These are phyloP conservation scores for Cupressus sempervirens DNA, from an alignment of 75 land plant genomes.

Conservation along the genomic window DNA sequence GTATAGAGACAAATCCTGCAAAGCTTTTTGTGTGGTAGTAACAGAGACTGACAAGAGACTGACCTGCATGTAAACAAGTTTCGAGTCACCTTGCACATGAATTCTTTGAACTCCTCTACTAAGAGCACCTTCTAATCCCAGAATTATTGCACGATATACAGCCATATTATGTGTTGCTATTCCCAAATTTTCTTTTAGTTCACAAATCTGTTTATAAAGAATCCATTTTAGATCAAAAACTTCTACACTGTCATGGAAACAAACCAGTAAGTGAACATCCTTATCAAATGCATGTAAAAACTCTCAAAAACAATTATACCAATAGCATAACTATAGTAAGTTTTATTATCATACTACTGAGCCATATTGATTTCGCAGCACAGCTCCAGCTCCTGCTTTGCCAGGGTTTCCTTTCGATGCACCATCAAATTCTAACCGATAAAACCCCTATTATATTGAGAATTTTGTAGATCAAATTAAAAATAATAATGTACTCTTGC, in stretches of 20 bases:
- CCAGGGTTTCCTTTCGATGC: conserved; percentile 88
- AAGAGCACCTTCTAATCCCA: conserved; percentile 34
- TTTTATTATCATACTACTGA: conserved; percentile 29
- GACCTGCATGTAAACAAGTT: conserved; percentile 48
- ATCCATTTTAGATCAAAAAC: neutral
- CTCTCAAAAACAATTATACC: neutral
- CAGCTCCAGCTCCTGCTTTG: conserved; percentile 72
- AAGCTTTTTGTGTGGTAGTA: neutral
- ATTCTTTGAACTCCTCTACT: conserved; percentile 28
- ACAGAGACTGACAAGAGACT: neutral
- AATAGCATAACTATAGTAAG: neutral
- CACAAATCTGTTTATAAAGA: conserved; percentile 39
- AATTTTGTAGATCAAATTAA: neutral
- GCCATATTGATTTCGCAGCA: conserved; percentile 59
- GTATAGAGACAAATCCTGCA: too few species aligned
- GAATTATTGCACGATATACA: conserved; percentile 37
- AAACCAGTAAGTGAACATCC: neutral
- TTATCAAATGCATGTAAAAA: neutral
- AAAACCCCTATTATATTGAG: conserved; percentile 21
- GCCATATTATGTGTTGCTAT: conserved; percentile 41
- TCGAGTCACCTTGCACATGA: conserved; percentile 41
- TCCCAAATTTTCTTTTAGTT: conserved; percentile 45
- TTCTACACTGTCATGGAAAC: neutral
- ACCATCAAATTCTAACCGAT: conserved; percentile 73
- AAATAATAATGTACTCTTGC: neutral